phyloP scores from a whole-genome alignment of 352 stramenopile genomes.

The Lagenidium giganteum region DNA sequence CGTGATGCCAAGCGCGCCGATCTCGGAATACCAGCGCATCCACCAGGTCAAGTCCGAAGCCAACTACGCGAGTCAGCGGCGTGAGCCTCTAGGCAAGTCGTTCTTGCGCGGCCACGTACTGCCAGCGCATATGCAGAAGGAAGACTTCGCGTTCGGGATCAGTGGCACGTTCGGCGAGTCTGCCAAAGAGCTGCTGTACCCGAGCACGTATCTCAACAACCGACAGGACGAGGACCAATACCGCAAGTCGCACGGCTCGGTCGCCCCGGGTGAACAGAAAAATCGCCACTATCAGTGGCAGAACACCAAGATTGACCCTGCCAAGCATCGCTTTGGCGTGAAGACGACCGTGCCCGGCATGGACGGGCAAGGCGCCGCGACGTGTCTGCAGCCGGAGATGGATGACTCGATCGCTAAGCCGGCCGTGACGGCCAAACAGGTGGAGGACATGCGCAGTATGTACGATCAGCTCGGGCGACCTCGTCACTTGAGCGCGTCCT shows the following conservation, averaged over 20 bases:
- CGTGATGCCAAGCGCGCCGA: conserved; percentile 34
- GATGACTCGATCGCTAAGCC: conserved; percentile 38
- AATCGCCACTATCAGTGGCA: conserved; percentile 83
- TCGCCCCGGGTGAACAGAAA: conserved; percentile 82
- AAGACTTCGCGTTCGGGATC: conserved; percentile 64
- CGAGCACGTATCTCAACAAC: conserved; percentile 50
- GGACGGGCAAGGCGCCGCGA: conserved; percentile 44
- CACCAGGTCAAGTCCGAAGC: conserved; percentile 63
- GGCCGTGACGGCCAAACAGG: conserved; percentile 48
- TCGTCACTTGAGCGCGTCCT: conserved; percentile 44
- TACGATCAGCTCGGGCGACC: conserved; percentile 72
- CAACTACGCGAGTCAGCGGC: conserved; percentile 75
- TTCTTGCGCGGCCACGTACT: conserved; percentile 66
- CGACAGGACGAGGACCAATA: conserved; percentile 62
- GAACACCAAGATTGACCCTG: conserved; percentile 54
- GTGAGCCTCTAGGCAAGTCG: conserved; percentile 71
- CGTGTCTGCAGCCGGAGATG: conserved; percentile 69
- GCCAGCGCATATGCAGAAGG: conserved; percentile 39
- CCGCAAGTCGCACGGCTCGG: conserved; percentile 70
- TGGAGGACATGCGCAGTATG: conserved; percentile 70
- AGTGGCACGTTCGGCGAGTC: conserved; percentile 69
- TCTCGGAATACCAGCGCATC: conserved; percentile 63
- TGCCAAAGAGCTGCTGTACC: conserved; percentile 82
- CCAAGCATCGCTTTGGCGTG: conserved; percentile 66
- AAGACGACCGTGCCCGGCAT: conserved; percentile 30